Percentiles rank a stretch among this genome's conserved stretches.
Evolutionary conservation across 768 basidiomycete genomes (phyloP).

Genomic region (Suillus alpinus): DNA sequence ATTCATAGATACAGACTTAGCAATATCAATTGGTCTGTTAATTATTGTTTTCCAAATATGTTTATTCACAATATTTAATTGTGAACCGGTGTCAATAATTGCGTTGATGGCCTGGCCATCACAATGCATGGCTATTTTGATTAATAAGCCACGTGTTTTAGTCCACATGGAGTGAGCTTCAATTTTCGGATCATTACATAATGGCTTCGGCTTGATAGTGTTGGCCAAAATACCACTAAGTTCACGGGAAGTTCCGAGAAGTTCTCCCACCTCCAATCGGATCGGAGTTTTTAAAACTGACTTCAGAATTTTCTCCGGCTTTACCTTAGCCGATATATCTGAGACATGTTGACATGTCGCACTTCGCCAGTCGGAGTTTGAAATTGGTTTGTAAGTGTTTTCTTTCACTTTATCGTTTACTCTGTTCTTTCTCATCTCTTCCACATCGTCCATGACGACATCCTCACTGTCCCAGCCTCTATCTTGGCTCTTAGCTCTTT

Average conservation of each 20-base stretch:
- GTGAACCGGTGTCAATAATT: slow-evolving; percentile 28
- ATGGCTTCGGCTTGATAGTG: not conserved
- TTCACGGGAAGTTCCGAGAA: slow-evolving; percentile 2
- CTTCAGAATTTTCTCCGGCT: not conserved
- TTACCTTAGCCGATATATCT: not conserved
- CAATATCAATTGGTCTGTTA: slow-evolving; percentile 13
- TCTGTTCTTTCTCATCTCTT: not conserved
- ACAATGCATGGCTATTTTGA: slow-evolving; percentile 7
- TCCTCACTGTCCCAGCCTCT: too few species aligned
- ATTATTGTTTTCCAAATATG: slow-evolving; percentile 8
- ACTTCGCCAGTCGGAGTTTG: not conserved
- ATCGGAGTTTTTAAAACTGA: not conserved
- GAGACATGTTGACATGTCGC: not conserved
- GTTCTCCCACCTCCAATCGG: not conserved
- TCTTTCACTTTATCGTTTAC: not conserved
- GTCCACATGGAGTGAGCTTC: not conserved
- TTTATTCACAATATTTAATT: slow-evolving; percentile 20
- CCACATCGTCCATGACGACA: too few species aligned
- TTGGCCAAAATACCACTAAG: not conserved
- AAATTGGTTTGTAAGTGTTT: not conserved
- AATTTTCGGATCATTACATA: not conserved
- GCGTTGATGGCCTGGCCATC: slow-evolving; percentile 10
- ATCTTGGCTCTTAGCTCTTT: too few species aligned
- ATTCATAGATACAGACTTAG: slow-evolving; percentile 14
- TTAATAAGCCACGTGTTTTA: not conserved